These are phyloP conservation scores for Paraconiothyrium brasiliense DNA, from an alignment of 2,329 filamentous ascomycete species.

Conservation along the genomic window DNA sequence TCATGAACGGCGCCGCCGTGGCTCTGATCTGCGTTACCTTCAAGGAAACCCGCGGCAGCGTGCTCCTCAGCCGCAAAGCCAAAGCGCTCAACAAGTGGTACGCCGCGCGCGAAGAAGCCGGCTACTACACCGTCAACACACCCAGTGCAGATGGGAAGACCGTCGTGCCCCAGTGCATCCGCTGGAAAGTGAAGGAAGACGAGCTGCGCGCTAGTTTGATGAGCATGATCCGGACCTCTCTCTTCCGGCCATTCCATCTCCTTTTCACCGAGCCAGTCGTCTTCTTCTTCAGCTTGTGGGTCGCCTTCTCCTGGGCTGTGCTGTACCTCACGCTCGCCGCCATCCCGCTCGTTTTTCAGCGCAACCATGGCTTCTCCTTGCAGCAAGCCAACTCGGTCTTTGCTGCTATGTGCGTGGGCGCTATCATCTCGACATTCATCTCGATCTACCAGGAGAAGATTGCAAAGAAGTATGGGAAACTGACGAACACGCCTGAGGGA, in stretches of 20 bases:
- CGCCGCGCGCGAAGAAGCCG: constrained; percentile 72
- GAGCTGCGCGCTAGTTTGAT: constrained; percentile 75
- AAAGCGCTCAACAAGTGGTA: constrained; percentile 80
- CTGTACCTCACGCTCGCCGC: constrained; percentile 86
- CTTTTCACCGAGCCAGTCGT: constrained; percentile 80
- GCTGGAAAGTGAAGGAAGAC: constrained; percentile 83
- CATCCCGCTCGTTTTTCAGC: constrained; percentile 78
- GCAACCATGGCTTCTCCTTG: constrained; percentile 72
- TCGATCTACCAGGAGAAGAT: constrained; percentile 78
- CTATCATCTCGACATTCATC: constrained; percentile 71
- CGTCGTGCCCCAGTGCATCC: constrained; percentile 63
- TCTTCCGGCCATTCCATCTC: constrained; percentile 80
- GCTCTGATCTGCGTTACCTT: constrained; percentile 74
- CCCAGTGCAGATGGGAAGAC: constrained; percentile 36
- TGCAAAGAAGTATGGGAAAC: constrained; percentile 58
- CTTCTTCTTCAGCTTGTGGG: constrained; percentile 90
- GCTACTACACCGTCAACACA: constrained; percentile 66
- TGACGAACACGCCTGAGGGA: constrained; percentile 68
- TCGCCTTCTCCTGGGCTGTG: constrained; percentile 87
- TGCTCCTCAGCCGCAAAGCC: constrained; percentile 81
- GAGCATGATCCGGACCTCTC: constrained; percentile 76
- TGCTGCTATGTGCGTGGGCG: constrained; percentile 73
- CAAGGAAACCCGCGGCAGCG: constrained; percentile 82
- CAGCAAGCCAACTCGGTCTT: constrained; percentile 78
- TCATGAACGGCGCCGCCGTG: constrained; percentile 72